phyloP scores from a whole-genome alignment of 202 grass and related monocot species.

The Musa balbisiana region DNA sequence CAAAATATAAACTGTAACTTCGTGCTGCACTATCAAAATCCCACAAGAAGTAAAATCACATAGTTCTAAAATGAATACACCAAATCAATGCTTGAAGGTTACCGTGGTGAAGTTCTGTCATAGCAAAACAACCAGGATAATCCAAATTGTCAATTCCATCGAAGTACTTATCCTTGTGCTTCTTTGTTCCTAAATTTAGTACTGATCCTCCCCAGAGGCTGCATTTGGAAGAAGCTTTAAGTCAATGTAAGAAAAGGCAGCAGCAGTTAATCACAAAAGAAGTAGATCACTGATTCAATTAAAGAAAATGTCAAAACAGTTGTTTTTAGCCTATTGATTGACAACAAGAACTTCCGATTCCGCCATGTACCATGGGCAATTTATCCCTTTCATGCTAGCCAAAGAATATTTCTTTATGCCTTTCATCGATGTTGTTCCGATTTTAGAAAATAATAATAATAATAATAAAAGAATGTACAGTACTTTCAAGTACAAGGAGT shows the following conservation, averaged over 20 bases:
- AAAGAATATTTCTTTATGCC: too few species aligned
- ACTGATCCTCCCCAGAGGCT: constrained; percentile 98
- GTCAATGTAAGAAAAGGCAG: constrained; percentile 3
- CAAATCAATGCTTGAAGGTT: constrained; percentile 28
- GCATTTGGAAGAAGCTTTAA: constrained; percentile 29
- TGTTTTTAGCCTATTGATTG: too few species aligned
- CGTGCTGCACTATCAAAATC: too few species aligned
- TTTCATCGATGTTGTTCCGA: too few species aligned
- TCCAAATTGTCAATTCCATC: constrained; percentile 92
- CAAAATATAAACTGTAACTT: not conserved
- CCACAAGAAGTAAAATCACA: not conserved
- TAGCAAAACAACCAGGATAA: constrained; percentile 93
- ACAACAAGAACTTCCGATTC: too few species aligned
- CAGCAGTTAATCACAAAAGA: not conserved
- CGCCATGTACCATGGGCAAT: too few species aligned
- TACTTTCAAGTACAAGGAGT: too few species aligned
- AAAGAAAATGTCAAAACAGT: too few species aligned
- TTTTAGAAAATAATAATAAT: too few species aligned
- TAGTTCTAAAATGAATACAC: not conserved
- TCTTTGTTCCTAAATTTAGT: constrained; percentile 85
- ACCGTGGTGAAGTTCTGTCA: constrained; percentile 99
- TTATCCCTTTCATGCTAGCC: too few species aligned
- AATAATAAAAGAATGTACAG: too few species aligned
- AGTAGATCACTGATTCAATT: not conserved
- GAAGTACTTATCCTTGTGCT: constrained; percentile 84